These are phyloP conservation scores for Curvularia spicifera DNA, from an alignment of 2,329 filamentous ascomycete genomes.

Conservation along the genomic window DNA sequence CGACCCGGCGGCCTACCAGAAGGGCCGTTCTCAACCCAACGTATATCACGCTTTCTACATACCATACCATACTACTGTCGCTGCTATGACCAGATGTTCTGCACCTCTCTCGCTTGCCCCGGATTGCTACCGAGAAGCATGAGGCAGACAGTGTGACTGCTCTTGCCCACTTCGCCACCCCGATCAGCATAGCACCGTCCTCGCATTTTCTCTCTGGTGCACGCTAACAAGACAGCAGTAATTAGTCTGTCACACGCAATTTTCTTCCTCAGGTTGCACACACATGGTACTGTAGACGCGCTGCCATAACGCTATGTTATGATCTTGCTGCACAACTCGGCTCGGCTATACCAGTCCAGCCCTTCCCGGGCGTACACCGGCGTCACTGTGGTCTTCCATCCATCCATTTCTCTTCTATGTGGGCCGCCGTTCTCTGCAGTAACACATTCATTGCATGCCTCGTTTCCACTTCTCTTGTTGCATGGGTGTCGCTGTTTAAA, in stretches of 20 bases:
- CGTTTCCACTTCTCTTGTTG: background rate
- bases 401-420: background rate
- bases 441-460: background rate
- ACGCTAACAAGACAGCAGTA: conserved; percentile 11
- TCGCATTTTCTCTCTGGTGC: conserved; percentile 1
- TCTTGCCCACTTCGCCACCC: conserved; percentile 1
- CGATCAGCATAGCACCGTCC: conserved; percentile 10
- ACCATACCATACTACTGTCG: background rate
- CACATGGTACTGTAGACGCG: background rate
- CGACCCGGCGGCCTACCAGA: background rate
- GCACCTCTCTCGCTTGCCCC: conserved; percentile 16
- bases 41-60: conserved; percentile 4
- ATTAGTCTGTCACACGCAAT: conserved; percentile 6
- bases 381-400: background rate
- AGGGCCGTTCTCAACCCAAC: background rate
- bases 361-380: conserved; percentile 7
- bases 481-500: background rate
- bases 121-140: conserved; percentile 14
- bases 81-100: conserved; percentile 21
- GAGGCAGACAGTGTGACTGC: conserved; percentile 10
- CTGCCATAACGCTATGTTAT: conserved; percentile 9
- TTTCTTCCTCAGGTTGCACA: background rate
- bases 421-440: background rate
- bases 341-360: conserved; percentile 7
- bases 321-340: conserved; percentile 4